Percentiles rank a stretch among this genome's conserved stretches.
phyloP scores from a whole-genome alignment of 73 alveolate genomes.

The Tetrahymena elliotti region DNA sequence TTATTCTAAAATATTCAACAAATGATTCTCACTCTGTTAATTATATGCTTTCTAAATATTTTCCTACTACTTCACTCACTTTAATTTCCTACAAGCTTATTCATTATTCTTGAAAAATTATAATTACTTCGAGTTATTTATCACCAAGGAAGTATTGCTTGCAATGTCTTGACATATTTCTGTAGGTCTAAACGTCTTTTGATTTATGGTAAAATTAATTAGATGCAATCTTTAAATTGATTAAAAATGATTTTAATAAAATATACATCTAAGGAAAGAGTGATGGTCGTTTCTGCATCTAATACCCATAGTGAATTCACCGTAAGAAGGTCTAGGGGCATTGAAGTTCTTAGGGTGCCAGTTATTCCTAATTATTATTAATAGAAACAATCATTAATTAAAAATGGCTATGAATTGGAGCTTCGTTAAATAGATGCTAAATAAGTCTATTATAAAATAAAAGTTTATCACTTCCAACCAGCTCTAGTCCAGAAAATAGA shows the following conservation, averaged over 20 bases:
- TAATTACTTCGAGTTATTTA: conserved; percentile 17
- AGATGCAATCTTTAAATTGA: not conserved
- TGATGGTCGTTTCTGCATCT: conserved; percentile 45
- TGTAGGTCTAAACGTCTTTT: conserved; percentile 26
- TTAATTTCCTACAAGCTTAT: not conserved
- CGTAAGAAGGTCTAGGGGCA: conserved; percentile 45
- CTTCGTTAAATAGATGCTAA: not conserved
- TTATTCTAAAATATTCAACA: not conserved
- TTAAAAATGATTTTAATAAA: not conserved
- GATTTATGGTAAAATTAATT: not conserved
- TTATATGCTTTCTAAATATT: not conserved
- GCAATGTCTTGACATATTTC: conserved; percentile 44
- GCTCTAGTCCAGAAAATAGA: conserved; percentile 47
- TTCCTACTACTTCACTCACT: not conserved
- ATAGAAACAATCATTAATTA: not conserved
- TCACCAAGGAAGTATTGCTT: conserved; percentile 37
- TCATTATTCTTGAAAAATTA: not conserved
- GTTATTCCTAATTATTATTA: conserved; percentile 1
- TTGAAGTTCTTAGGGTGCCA: conserved; percentile 48
- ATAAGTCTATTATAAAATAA: not conserved
- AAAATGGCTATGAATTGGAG: not conserved
- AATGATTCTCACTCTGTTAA: not conserved
- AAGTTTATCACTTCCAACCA: conserved; percentile 32
- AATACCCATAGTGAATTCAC: conserved; percentile 37
- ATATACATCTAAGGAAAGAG: conserved; percentile 32